A percentile compares a stretch with the other conserved stretches of the same genome.
These are phyloP conservation scores for Trypanosoma rangeli DNA, from an alignment of 208 protist species.

Conservation along the genomic window DNA sequence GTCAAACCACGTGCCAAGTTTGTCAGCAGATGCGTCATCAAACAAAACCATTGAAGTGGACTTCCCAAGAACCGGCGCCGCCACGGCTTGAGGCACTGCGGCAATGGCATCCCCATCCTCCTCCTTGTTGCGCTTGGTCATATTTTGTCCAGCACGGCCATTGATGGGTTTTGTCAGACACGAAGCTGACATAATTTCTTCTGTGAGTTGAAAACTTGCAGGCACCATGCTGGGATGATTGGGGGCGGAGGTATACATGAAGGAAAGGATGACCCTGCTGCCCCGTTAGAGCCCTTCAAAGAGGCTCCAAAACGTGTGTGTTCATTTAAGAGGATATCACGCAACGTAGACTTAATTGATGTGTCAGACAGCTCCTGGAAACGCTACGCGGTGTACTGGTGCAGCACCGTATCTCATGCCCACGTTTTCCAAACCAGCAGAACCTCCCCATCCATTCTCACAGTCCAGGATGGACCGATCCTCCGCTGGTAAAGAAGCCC, in stretches of 20 bases:
- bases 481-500: slow-evolving; percentile 31
- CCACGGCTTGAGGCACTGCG: slow-evolving; percentile 29
- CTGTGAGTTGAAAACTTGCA: slow-evolving; percentile 51
- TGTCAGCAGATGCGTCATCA: slow-evolving; percentile 4
- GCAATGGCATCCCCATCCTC: slow-evolving; percentile 35
- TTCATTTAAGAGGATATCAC: slow-evolving; percentile 77
- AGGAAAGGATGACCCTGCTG: slow-evolving; percentile 77
- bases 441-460: slow-evolving; percentile 67
- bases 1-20: slow-evolving; percentile 36
- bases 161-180: slow-evolving; percentile 82
- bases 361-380: not conserved
- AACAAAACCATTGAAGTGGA: slow-evolving; percentile 21
- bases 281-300: slow-evolving; percentile 82
- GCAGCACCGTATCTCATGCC: slow-evolving; percentile 83
- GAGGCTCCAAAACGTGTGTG: slow-evolving; percentile 64
- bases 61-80: slow-evolving; percentile 8
- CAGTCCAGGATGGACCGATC: slow-evolving; percentile 56
- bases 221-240: slow-evolving; percentile 69
- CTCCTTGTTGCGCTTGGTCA: slow-evolving; percentile 72
- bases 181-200: slow-evolving; percentile 55
- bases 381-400: slow-evolving; percentile 43
- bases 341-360: slow-evolving; percentile 39
- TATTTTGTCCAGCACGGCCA: slow-evolving; percentile 71
- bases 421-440: slow-evolving; percentile 87
- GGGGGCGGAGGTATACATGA: slow-evolving; percentile 61